phyloP scores from a whole-genome alignment of 2,329 filamentous ascomycete genomes.

The Botrytis paeoniae region DNA sequence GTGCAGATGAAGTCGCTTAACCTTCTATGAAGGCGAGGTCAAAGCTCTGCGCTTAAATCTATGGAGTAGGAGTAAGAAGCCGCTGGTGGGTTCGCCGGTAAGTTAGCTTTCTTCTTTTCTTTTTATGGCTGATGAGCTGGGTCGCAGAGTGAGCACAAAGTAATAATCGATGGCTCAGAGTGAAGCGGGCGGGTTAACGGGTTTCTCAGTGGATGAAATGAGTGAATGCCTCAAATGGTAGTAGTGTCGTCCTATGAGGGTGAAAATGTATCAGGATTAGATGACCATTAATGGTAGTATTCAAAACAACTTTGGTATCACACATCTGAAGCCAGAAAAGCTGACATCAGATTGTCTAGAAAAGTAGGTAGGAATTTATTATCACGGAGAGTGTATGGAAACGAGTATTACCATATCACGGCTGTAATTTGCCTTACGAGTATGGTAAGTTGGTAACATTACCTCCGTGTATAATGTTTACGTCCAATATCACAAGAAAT shows the following conservation, averaged over 20 bases:
- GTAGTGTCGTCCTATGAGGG: slow-evolving; percentile 3
- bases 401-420: not conserved
- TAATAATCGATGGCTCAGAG: not conserved
- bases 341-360: not conserved
- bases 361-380: not conserved
- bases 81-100: not conserved
- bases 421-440: not conserved
- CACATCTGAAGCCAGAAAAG: not conserved
- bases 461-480: not conserved
- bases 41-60: slow-evolving; percentile 21
- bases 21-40: slow-evolving; percentile 15
- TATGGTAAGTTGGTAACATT: not conserved
- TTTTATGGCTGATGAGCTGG: not conserved
- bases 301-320: slow-evolving; percentile 11
- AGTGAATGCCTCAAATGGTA: not conserved
- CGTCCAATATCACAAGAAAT: not conserved
- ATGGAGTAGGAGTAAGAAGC: not conserved
- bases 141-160: not conserved
- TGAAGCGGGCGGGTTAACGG: not conserved
- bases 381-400: not conserved
- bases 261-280: slow-evolving; percentile 15
- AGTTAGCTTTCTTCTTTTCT: not conserved
- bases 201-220: not conserved
- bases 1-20: slow-evolving; percentile 22
- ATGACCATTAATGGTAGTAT: not conserved